Base-by-base conservation (phyloP, 169 alveolate genomes). In the Blepharisma undulans region DNA sequence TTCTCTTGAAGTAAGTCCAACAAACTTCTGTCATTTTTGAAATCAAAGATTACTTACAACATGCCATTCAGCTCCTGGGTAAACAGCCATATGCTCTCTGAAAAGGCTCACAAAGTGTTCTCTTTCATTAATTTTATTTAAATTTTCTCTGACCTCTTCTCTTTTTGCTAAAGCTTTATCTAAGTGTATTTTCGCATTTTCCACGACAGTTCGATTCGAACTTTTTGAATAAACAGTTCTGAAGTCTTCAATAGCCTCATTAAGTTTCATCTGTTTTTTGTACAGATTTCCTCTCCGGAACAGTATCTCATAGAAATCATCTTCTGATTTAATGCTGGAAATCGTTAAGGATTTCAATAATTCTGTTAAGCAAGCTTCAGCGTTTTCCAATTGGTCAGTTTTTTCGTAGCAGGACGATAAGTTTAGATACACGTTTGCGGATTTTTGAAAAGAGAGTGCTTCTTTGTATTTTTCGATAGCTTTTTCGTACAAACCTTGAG, bases 11-110 rank as follows among this genome's bases (percentile, higher is more conserved):
- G 61, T 22, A 30, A 82, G 22, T 16, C 27, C 27, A 1, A 86
- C 91, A 27, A 21, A 88, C 0, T 7, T 10, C 27, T 76, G 74
- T 87, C 92, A 88, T 2, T 34, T 76, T 34, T 88, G 33, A 76
- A 88, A 88, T 77, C 92, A 88, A 1, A 0, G 16, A 33, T 21
- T 27, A 25, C 78, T 74, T 0, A 88, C 78, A 6, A 88, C 92
- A 71, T 88, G 87, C 87, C 92, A 88, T 21, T 76, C 76, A 6
- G 74, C 22, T 0, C 72, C 48, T 29, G 87, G 87, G 34, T 76
- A 8, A 34, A 34, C 21, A 21, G n/a, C 92, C 29, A 22, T 22
- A 25, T 88, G 72, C 10, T 36, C 76, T 76, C 33, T 72, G 14
- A 76, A 36, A 22, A 72, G 7, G 32, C 10, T 76, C 8, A 88